phyloP scores from a whole-genome alignment of 139 green algal species.

The Chlorella sp. region DNA sequence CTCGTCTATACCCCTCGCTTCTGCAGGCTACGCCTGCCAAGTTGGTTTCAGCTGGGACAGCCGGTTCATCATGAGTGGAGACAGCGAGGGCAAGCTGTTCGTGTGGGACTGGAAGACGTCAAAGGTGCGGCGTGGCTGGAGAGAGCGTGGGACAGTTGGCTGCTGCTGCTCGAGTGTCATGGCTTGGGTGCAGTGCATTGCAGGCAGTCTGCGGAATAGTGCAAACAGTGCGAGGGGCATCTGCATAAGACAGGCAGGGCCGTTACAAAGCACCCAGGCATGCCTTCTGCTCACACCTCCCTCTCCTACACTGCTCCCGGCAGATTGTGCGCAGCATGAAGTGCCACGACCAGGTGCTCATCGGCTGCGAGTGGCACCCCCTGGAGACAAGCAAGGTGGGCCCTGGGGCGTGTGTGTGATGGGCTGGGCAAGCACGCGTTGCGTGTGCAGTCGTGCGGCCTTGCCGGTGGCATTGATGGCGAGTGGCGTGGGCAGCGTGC shows the following conservation, averaged over 20 bases:
- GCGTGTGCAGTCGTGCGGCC: no score
- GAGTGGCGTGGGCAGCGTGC: no score
- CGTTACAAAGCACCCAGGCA: neutral
- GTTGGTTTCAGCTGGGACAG: conserved; percentile 80
- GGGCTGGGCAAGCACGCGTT: no score
- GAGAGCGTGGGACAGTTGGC: neutral
- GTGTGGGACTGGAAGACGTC: conserved; percentile 98
- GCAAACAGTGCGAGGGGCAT: neutral
- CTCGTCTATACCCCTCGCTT: conserved; percentile 5
- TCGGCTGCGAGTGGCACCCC: conserved; percentile 94
- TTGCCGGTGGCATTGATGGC: no score
- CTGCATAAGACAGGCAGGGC: neutral
- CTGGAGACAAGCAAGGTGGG: conserved; percentile 83
- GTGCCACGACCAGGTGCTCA: conserved; percentile 94
- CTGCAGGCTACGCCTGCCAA: conserved; percentile 54
- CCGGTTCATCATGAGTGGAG: conserved; percentile 87
- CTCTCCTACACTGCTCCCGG: neutral
- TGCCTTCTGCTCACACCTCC: neutral
- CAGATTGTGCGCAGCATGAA: conserved; percentile 45
- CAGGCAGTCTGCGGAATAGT: neutral
- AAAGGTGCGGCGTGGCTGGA: conserved; percentile 56
- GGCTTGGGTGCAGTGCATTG: neutral
- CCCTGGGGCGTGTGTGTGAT: no score
- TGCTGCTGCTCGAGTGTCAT: neutral
- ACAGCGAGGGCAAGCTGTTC: conserved; percentile 90